Evolutionary conservation across 139 green algal species (phyloP), one percentile per base, ranked within the genome.

Genomic region (Micractinium conductrix): DNA sequence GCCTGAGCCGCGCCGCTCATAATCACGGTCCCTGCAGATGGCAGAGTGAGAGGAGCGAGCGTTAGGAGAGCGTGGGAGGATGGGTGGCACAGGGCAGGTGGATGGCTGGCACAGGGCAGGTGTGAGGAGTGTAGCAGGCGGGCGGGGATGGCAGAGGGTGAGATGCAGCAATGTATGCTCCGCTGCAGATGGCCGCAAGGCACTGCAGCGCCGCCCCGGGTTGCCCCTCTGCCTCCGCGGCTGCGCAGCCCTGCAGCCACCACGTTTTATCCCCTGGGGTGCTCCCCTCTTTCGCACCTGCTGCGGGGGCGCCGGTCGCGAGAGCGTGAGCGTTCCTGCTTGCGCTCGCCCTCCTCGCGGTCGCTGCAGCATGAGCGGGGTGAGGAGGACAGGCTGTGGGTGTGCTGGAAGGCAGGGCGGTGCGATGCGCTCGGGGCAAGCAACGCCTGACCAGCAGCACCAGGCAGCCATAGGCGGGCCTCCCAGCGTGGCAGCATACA

Each of bases 301-400:
- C n/a, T 45, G 24, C 37, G 67, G 28, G 9, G 19, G 67, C 67
- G n/a, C 2, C 42, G 28, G 42, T 38, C 42, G 42, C 48, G 74
- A 1, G n/a, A 38, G 53, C 75, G 75, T 38, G 37, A 19, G 16
- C 43, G 40, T 0, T 74, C 62, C 9, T 62, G 78, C 40, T 40
- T 22, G 30, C 83, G 68, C 12, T 78, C 43, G 6, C 53, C 48
- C 12, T 69, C 58, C 28, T 50, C 62, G 0, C 37, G 69, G 5
- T 84, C 70, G 42, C 78, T 84, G 62, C 28, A 72, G 10, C 2
- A 22, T n/a, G n/a, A n/a, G n/a, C n/a, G n/a, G n/a, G n/a, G n/a
- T n/a, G n/a, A n/a, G n/a, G n/a, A 3, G 28, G 5, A 40, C 28
- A 21, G 16, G 35, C 4, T 16, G 0, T 35, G 4, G 9, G 74